phyloP scores from a whole-genome alignment of 306 rosid genomes.

The Cucumis cinereus region DNA sequence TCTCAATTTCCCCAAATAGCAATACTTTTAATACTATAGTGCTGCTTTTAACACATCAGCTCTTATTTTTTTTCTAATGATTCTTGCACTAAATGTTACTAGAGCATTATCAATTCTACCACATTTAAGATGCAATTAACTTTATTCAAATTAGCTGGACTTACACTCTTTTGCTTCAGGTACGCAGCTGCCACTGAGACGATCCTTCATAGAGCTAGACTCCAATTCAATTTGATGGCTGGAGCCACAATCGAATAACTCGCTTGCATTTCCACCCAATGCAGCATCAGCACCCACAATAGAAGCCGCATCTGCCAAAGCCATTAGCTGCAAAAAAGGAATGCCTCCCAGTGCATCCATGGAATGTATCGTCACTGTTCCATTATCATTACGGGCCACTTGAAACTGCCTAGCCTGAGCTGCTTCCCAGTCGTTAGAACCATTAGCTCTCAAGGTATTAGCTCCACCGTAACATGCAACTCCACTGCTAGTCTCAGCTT shows the following conservation, averaged over 20 bases:
- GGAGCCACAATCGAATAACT: not conserved
- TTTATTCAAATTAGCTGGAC: not conserved
- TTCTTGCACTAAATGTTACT: not conserved
- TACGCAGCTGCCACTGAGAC: not conserved
- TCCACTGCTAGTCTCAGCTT: not conserved
- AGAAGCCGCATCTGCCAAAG: conserved; percentile 8
- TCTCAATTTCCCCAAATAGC: not conserved
- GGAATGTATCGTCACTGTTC: not conserved
- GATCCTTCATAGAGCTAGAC: not conserved
- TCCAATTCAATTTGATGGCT: not conserved
- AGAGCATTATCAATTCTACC: not conserved
- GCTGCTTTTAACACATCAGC: not conserved
- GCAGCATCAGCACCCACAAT: not conserved
- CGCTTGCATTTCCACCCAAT: not conserved
- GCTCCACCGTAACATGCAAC: conserved; percentile 10
- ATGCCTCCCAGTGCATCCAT: not conserved
- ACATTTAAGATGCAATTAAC: not conserved
- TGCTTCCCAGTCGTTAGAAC: not conserved
- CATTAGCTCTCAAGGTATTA: not conserved
- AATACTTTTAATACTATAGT: not conserved
- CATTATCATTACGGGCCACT: not conserved
- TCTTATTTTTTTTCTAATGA: not conserved
- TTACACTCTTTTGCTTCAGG: conserved; percentile 4
- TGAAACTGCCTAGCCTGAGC: not conserved
- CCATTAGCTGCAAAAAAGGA: conserved; percentile 5